Conservation (phyloP, 495 filamentous ascomycete species). For the Emericellopsis terricola region DNA sequence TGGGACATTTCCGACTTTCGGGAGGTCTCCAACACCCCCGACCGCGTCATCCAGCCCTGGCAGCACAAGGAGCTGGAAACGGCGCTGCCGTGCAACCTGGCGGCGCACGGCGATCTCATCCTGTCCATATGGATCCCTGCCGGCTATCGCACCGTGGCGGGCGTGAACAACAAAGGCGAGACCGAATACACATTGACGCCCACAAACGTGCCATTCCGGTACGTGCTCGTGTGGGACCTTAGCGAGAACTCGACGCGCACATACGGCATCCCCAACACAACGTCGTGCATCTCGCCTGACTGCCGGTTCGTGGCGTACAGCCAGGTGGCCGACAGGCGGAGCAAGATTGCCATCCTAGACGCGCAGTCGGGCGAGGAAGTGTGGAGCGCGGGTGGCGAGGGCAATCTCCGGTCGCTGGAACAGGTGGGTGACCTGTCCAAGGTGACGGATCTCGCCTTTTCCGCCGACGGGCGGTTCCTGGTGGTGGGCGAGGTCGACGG, state of each 20-base stretch:
- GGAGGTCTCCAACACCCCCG: constrained; percentile 8
- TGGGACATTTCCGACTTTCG: constrained; percentile 11
- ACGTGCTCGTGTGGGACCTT: constrained; percentile 19
- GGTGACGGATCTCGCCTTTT: constrained; percentile 15
- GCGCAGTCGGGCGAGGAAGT: constrained; percentile 13
- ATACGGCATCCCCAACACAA: constrained; percentile 16
- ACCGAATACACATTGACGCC: constrained; percentile 13
- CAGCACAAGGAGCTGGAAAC: constrained; percentile 17
- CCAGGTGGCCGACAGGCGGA: constrained; percentile 11
- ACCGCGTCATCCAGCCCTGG: constrained; percentile 18
- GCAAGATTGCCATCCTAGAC: constrained; percentile 13
- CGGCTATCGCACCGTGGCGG: constrained; percentile 12
- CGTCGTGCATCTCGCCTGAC: constrained; percentile 15
- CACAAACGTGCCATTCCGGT: constrained; percentile 9
- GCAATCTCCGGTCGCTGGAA: constrained; percentile 7
- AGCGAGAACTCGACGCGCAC: constrained; percentile 12
- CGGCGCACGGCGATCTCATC: constrained; percentile 14
- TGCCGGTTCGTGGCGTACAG: constrained; percentile 17
- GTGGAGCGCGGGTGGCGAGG: constrained; percentile 15
- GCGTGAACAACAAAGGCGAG: constrained; percentile 9
- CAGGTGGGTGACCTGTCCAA: constrained; percentile 9
- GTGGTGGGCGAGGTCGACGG: constrained; percentile 13
- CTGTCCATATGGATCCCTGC: constrained; percentile 21
- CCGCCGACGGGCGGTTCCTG: constrained; percentile 14
- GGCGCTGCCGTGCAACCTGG: constrained; percentile 13